Percentiles rank a stretch among this genome's conserved stretches.
phyloP scores from a whole-genome alignment of 805 yeast genomes.

The Grigorovia humatica region DNA sequence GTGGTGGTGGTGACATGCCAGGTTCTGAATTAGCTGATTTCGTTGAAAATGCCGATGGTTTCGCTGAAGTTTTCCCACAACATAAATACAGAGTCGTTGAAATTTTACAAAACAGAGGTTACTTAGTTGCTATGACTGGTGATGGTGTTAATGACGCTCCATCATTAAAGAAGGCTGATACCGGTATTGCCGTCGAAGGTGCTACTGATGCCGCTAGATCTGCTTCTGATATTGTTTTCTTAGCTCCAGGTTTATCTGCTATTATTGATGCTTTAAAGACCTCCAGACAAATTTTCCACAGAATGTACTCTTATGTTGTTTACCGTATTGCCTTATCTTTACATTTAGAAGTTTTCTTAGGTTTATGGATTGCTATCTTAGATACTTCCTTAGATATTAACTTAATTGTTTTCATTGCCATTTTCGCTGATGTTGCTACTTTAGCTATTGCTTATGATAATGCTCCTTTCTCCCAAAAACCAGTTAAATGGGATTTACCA shows the following conservation, averaged over 20 bases:
- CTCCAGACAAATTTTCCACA: constrained; percentile 95
- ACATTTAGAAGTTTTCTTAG: constrained; percentile 89
- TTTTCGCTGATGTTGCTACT: constrained; percentile 95
- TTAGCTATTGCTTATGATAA: constrained; percentile 95
- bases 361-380: constrained; percentile 93
- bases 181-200: constrained; percentile 98
- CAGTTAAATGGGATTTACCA: constrained; percentile 95
- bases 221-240: constrained; percentile 93
- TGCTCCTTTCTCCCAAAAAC: constrained; percentile 87
- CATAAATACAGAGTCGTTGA: constrained; percentile 94
- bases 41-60: constrained; percentile 96
- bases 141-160: constrained; percentile 99
- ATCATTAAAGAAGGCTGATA: constrained; percentile 89
- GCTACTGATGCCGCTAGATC: constrained; percentile 96
- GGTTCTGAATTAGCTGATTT: constrained; percentile 97
- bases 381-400: constrained; percentile 79
- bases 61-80: constrained; percentile 98
- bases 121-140: constrained; percentile 98
- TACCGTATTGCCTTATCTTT: constrained; percentile 95
- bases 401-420: constrained; percentile 91
- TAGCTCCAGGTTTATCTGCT: constrained; percentile 92
- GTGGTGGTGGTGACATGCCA: constrained; percentile 93
- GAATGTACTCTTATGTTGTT: constrained; percentile 96
- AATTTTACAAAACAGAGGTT: constrained; percentile 90
- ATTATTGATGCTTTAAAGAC: constrained; percentile 91